Evolutionary conservation across 2,329 filamentous ascomycete species (phyloP).

Genomic region (Scolecobasidium constrictum): DNA sequence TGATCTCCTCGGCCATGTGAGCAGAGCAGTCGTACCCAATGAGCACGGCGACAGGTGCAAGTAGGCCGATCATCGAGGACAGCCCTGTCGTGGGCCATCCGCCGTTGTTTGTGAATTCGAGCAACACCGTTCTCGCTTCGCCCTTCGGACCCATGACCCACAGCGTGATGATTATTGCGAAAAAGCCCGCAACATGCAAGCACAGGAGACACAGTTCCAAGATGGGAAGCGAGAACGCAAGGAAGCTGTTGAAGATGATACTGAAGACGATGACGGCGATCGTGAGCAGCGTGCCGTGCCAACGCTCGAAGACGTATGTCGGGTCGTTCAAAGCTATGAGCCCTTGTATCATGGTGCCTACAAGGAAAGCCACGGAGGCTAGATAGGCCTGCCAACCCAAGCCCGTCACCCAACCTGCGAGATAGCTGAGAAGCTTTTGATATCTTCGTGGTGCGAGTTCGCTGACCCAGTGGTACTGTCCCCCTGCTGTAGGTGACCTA

Average conservation of each 20-base stretch:
- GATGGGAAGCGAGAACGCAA: conserved; percentile 16
- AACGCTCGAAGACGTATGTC: conserved; percentile 18
- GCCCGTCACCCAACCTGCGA: conserved; percentile 21
- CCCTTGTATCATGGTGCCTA: conserved; percentile 21
- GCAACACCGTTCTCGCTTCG: conserved; percentile 15
- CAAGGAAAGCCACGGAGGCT: conserved; percentile 10
- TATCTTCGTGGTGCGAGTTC: conserved; percentile 10
- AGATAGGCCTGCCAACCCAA: conserved; percentile 11
- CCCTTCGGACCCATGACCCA: conserved; percentile 18
- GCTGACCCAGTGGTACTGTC: conserved; percentile 26
- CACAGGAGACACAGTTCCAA: conserved; percentile 19
- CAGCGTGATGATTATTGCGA: conserved; percentile 20
- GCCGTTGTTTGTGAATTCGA: conserved; percentile 14
- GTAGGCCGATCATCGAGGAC: conserved; percentile 12
- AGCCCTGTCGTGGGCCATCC: conserved; percentile 17
- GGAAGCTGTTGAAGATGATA: conserved; percentile 16
- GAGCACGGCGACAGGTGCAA: conserved; percentile 6
- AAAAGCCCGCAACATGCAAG: conserved; percentile 19
- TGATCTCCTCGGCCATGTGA: conserved; percentile 20
- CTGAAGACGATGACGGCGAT: conserved; percentile 13
- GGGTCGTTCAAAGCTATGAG: conserved; percentile 26
- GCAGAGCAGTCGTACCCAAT: conserved; percentile 8
- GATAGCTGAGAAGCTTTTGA: conserved; percentile 12
- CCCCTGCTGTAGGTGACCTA: conserved; percentile 12
- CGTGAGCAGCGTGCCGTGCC: conserved; percentile 9